Evolutionary conservation across 2,329 filamentous ascomycete genomes (phyloP), one percentile per base, ranked within the genome.

Genomic region (Colletotrichum eremochloae): DNA sequence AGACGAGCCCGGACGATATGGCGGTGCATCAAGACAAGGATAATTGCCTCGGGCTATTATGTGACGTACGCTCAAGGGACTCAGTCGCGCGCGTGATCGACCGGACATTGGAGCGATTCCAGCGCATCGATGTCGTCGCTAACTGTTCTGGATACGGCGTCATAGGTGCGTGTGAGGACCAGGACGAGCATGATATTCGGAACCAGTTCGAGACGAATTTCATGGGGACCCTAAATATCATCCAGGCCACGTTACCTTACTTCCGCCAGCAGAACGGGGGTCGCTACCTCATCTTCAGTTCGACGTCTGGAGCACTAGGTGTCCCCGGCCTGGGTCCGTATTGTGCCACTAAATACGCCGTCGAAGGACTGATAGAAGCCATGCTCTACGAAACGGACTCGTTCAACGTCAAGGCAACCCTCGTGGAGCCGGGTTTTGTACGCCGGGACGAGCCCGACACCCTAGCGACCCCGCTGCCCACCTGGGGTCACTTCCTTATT

Each of bases 161-260:
- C 66, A 97, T 98, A 76, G 96, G 94, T 38, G 92, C 96, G 1
- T 98, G 95, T 82, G 96, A 98, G 83, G 96, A 98, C 82, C 96
- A 98, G 84, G 95, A 98, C 81, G 94, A 97, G 80, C 92, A 95
- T 81, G 96, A 98, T 79, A 89, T 98, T 76, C 93, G 95, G 71
- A 96, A 97, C 78, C 96, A 98, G 82, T 98, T 98, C 83, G 94
- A 97, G 85, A 98, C 95, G 31, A 99, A 99, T 82, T 97, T 98
- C 82, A 96, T 97, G 87, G 96, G 96, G 66, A 97, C 95, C 0
- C 83, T 98, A 72, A 93, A 98, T 82, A 97, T 99, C 77, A 92
- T 98, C 71, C 95, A 98, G 80, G 86, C 94, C 29, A 95, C 93
- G 1, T 84, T 98, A 48, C 95, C 95, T 0, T 94, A 97, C 83